Percentiles rank a stretch among this genome's conserved stretches.
These are phyloP conservation scores for Candida ficus DNA, from an alignment of 805 yeast genomes.

Conservation along the genomic window DNA sequence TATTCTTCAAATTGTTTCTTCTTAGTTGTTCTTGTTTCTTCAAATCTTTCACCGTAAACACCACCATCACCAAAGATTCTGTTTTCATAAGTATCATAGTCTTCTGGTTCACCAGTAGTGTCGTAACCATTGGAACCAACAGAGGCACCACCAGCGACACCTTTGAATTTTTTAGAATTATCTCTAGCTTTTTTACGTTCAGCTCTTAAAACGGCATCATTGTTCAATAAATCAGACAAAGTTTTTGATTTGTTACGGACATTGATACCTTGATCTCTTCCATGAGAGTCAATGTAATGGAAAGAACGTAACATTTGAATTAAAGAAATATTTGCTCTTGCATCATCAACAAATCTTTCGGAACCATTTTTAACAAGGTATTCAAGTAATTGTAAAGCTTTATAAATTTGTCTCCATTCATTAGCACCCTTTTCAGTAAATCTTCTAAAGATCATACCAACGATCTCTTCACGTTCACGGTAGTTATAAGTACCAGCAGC, in stretches of 20 bases:
- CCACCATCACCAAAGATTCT: slow-evolving; percentile 71
- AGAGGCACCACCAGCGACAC: slow-evolving; percentile 60
- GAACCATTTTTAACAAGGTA: slow-evolving; percentile 88
- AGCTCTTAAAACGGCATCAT: slow-evolving; percentile 67
- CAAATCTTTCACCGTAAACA: slow-evolving; percentile 61
- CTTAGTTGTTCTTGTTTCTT: slow-evolving; percentile 46
- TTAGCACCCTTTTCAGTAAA: slow-evolving; percentile 94
- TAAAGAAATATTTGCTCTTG: slow-evolving; percentile 73
- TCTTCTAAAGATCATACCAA: slow-evolving; percentile 74
- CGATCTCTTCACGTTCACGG: slow-evolving; percentile 73
- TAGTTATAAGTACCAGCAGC: slow-evolving; percentile 91
- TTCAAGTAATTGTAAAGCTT: slow-evolving; percentile 87
- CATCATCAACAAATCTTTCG: slow-evolving; percentile 93
- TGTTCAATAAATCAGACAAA: slow-evolving; percentile 63
- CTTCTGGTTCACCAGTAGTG: slow-evolving; percentile 23
- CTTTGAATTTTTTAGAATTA: slow-evolving; percentile 77
- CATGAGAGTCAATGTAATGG: slow-evolving; percentile 91
- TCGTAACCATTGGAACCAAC: slow-evolving; percentile 24
- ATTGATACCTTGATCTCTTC: slow-evolving; percentile 93
- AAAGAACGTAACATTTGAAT: slow-evolving; percentile 86
- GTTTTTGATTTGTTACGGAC: slow-evolving; percentile 88
- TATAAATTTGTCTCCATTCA: slow-evolving; percentile 98
- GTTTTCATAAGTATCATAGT: slow-evolving; percentile 40
- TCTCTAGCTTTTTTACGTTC: slow-evolving; percentile 91
- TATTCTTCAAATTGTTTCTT: slow-evolving; percentile 54